Evolutionary conservation across 2,329 filamentous ascomycete species (phyloP).

Genomic region (Boeremia exigua): DNA sequence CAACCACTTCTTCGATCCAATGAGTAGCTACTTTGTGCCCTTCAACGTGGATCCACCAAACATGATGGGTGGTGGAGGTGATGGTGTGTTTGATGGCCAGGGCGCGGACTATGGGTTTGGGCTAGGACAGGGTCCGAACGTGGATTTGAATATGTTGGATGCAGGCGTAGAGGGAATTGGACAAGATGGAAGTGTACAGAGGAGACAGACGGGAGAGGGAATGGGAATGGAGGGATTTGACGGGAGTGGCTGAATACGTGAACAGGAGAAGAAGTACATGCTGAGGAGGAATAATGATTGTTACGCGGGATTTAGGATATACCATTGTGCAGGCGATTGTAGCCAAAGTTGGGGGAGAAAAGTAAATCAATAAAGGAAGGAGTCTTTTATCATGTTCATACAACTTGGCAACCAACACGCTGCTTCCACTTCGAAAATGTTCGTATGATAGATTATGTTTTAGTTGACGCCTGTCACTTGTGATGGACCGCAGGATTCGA

Average conservation of each 20-base stretch:
- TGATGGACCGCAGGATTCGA: conserved; percentile 4
- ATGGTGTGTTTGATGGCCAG: conserved; percentile 36
- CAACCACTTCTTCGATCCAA: conserved; percentile 49
- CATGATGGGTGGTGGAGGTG: conserved; percentile 39
- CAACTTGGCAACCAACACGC: neutral
- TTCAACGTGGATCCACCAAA: conserved; percentile 84
- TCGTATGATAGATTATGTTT: neutral
- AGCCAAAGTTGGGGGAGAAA: neutral
- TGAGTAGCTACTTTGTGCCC: conserved; percentile 86
- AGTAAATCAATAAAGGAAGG: neutral
- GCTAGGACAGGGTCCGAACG: conserved; percentile 22
- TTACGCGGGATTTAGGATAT: neutral
- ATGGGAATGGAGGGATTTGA: conserved; percentile 9
- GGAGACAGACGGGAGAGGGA: neutral
- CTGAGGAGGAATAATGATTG: neutral
- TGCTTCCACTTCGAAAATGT: neutral
- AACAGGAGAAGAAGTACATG: neutral
- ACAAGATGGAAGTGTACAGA: neutral
- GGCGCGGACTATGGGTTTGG: conserved; percentile 34
- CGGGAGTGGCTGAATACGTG: neutral
- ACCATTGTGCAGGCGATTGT: neutral
- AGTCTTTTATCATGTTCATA: neutral
- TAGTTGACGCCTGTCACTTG: neutral
- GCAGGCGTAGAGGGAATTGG: conserved; percentile 2
- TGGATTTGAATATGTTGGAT: conserved; percentile 30